phyloP scores from a whole-genome alignment of 2,329 filamentous ascomycete genomes.

The Leptographium flavum region DNA sequence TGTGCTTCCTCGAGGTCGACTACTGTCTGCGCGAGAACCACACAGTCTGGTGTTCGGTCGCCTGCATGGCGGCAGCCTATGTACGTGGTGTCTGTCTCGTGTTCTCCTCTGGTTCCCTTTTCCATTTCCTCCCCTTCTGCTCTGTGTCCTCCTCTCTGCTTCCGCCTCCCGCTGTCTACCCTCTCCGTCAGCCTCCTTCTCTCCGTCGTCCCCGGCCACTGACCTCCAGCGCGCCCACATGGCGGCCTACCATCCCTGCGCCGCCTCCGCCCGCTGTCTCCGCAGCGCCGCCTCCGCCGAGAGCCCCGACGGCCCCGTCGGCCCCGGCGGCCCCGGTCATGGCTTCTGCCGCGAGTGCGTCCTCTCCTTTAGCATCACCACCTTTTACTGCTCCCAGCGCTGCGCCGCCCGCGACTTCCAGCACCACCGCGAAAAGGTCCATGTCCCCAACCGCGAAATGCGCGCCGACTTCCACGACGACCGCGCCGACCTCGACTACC shows the following conservation, averaged over 20 bases:
- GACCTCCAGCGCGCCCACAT: constrained; percentile 3
- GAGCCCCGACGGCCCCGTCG: background rate
- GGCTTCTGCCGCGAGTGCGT: constrained; percentile 21
- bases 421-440: constrained; percentile 18
- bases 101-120: background rate
- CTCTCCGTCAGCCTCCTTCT: background rate
- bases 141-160: too few relatives aligned
- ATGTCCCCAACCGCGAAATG: constrained; percentile 15
- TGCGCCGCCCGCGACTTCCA: constrained; percentile 19
- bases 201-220: background rate
- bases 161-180: background rate
- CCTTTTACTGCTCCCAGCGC: constrained; percentile 18
- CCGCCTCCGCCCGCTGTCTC: constrained; percentile 7
- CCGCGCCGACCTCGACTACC: constrained; percentile 7
- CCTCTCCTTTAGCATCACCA: constrained; percentile 13
- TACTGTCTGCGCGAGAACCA: constrained; percentile 10
- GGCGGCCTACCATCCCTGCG: constrained; percentile 8
- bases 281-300: too few relatives aligned
- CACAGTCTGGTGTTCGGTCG: constrained; percentile 10
- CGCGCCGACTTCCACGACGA: constrained; percentile 10
- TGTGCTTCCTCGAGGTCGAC: constrained; percentile 12
- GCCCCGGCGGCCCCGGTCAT: background rate
- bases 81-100: background rate
- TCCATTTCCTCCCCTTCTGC: too few relatives aligned
- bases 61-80: constrained; percentile 8